phyloP scores from a whole-genome alignment of 805 yeast species.

The Wickerhamomyces chaumierensis region DNA sequence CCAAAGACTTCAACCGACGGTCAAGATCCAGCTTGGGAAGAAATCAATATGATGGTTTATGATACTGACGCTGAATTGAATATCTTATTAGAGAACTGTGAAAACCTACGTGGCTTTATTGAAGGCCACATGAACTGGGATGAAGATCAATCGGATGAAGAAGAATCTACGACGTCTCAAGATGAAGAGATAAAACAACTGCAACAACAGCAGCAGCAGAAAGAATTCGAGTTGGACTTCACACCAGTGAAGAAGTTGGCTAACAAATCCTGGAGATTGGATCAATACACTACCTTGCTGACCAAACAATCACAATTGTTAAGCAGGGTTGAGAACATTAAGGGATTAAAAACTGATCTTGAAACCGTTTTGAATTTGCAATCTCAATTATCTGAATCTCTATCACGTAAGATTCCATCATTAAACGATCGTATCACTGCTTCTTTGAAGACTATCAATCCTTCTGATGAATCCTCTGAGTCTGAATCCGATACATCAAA shows the following conservation, averaged over 20 bases:
- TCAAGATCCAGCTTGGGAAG: constrained; percentile 3
- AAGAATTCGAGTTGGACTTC: too few species aligned
- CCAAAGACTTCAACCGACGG: not conserved
- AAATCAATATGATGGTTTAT: constrained; percentile 14
- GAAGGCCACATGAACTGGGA: constrained; percentile 20
- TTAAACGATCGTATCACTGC: too few species aligned
- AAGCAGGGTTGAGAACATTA: too few species aligned
- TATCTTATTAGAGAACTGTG: constrained; percentile 21
- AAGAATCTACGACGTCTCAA: not conserved
- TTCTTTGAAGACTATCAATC: not conserved
- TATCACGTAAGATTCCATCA: not conserved
- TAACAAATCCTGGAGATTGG: not conserved
- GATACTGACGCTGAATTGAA: constrained; percentile 23
- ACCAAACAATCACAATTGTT: too few species aligned
- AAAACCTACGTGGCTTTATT: constrained; percentile 18
- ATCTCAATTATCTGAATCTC: not conserved
- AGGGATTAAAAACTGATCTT: too few species aligned
- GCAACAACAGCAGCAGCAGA: too few species aligned
- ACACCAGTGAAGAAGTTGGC: too few species aligned
- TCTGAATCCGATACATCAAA: not conserved
- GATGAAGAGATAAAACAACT: too few species aligned
- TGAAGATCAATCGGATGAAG: not conserved
- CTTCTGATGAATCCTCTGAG: too few species aligned
- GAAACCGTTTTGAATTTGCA: too few species aligned
- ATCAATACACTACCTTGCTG: not conserved